Evolutionary conservation across 1,284 basidiomycete genomes (phyloP).

Genomic region (Sanghuangporus weigelae): DNA sequence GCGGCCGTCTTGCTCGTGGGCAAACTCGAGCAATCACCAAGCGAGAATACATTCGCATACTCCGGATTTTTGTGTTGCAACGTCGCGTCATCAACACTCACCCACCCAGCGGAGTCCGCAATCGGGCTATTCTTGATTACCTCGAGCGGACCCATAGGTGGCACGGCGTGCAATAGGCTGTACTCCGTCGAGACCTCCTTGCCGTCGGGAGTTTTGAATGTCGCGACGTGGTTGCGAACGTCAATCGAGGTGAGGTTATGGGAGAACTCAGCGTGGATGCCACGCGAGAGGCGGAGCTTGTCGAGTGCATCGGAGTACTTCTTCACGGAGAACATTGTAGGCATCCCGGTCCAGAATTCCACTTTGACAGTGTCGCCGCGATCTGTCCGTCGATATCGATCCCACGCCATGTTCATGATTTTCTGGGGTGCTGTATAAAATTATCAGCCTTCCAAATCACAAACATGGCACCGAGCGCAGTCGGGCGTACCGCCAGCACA

Average conservation of each 20-base stretch:
- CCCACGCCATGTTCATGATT: constrained; percentile 95
- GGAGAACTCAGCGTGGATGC: constrained; percentile 75
- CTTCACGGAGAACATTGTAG: constrained; percentile 87
- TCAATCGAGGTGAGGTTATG: constrained; percentile 80
- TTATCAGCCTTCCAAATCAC: background rate
- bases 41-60: constrained; percentile 79
- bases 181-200: constrained; percentile 69
- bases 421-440: constrained; percentile 73
- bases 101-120: constrained; percentile 82
- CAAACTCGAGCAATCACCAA: constrained; percentile 88
- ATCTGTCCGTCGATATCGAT: constrained; percentile 57
- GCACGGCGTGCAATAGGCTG: constrained; percentile 83
- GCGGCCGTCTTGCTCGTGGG: constrained; percentile 97
- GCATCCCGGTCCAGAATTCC: constrained; percentile 90
- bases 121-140: constrained; percentile 78
- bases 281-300: constrained; percentile 71
- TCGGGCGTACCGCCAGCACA: constrained; percentile 77
- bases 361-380: constrained; percentile 60
- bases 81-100: constrained; percentile 77
- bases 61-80: constrained; percentile 80
- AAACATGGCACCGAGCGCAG: background rate
- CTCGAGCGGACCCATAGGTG: constrained; percentile 87
- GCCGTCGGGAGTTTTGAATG: constrained; percentile 75
- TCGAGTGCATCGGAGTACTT: constrained; percentile 91
- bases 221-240: constrained; percentile 65